Evolutionary conservation across 2,329 filamentous ascomycete genomes (phyloP).

Genomic region (Diaporthe nobilis): DNA sequence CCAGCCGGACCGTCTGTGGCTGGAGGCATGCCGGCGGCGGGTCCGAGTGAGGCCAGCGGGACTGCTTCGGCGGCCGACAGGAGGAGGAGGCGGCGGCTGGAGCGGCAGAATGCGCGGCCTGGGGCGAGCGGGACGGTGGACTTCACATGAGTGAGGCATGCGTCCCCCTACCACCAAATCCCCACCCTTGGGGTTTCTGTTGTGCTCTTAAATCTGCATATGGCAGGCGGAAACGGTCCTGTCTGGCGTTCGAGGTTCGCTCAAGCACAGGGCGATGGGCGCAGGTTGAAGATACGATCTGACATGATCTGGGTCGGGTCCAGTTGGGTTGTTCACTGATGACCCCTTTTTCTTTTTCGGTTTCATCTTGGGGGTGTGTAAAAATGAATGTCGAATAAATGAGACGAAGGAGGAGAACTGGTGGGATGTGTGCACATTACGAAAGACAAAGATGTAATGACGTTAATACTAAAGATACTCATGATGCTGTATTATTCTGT

Average conservation of each 20-base stretch:
- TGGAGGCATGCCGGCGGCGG: slow-evolving; percentile 46
- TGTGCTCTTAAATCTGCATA: slow-evolving; percentile 33
- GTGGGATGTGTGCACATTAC: background rate
- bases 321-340: background rate
- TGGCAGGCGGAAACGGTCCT: slow-evolving; percentile 16
- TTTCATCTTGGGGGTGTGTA: background rate
- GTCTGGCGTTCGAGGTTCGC: slow-evolving; percentile 36
- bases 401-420: slow-evolving; percentile 10
- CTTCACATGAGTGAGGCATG: slow-evolving; percentile 40
- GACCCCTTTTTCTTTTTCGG: background rate
- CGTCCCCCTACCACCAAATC: background rate
- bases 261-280: background rate
- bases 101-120: slow-evolving; percentile 62
- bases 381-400: slow-evolving; percentile 22
- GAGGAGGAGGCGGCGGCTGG: slow-evolving; percentile 68
- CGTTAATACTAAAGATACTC: slow-evolving; percentile 1
- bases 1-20: slow-evolving; percentile 49
- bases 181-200: background rate
- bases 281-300: slow-evolving; percentile 21
- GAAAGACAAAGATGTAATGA: slow-evolving; percentile 25
- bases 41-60: slow-evolving; percentile 54
- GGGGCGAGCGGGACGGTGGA: slow-evolving; percentile 49
- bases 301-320: background rate
- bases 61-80: slow-evolving; percentile 62
- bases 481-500: background rate